Evolutionary conservation across 768 basidiomycete species (phyloP), one percentile per base, ranked within the genome.

Genomic region (Phylloporus arenicola): DNA sequence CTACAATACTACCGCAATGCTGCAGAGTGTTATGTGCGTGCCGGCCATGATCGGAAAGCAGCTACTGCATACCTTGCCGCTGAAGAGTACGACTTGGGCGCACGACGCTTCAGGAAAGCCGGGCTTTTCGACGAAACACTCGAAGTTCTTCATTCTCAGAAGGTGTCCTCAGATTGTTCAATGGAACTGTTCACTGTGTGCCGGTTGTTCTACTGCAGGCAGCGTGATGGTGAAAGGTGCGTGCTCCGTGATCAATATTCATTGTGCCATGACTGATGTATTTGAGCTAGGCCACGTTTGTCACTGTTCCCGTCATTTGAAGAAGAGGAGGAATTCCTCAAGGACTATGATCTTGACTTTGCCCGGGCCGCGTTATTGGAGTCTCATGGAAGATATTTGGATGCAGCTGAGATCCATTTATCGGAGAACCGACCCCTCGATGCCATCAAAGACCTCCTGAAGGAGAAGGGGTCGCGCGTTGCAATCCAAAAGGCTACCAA

Each of bases 321-420:
- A 19, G 79, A 82, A 19, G 71, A 72, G 19, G 54, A 83, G n/a
- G 74, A 76, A 33, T 87, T 80, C 51, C 69, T 82, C 16, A 75
- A 82, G 48, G 73, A 79, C 4, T 72, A 73, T 40, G 76, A 75
- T 31, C 64, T 86, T 6, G 77, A 81, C 54, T 51, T 70, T 13
- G 74, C 78, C 8, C 78, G 71, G 7, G 75, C 76, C 0, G 61
- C 64, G 0, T 55, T 84, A 7, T 67, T 83, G 13, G 68, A 71
- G 24, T 62, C 66, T 4, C 68, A 74, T 11, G 74, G 71, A 13
- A 69, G 71, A 52, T 71, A 64, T 40, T 47, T 55, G 1, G 78
- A 83, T 29, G 83, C 83, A 0, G 81, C 81, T 1, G 70, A 77
- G n/a, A 57, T 82, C 16, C 74, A 80, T 55, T 52, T 80, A 5